Evolutionary conservation across 2,329 filamentous ascomycete species (phyloP).

Genomic region (Graphiopsis chlorocephala): DNA sequence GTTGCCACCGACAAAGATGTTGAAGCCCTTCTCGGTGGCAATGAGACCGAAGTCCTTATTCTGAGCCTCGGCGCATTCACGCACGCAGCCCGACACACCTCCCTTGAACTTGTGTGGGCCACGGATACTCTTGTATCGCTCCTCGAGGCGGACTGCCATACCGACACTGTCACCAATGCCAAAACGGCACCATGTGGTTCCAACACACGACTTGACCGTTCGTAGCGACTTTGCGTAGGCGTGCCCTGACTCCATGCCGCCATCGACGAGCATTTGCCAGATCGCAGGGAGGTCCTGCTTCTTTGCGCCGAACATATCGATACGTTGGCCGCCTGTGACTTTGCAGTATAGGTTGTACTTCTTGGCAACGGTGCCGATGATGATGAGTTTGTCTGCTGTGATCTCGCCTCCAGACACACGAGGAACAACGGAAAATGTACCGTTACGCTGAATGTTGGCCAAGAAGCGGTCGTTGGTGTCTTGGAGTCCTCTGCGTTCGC

Average conservation of each 20-base stretch:
- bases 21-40: constrained; percentile 89
- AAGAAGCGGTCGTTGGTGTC: constrained; percentile 89
- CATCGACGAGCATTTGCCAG: constrained; percentile 76
- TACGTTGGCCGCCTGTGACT: constrained; percentile 87
- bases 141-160: constrained; percentile 82
- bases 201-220: constrained; percentile 89
- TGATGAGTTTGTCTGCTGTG: constrained; percentile 78
- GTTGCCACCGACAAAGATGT: constrained; percentile 87
- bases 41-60: constrained; percentile 93
- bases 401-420: constrained; percentile 83
- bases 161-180: constrained; percentile 88
- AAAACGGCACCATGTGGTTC: constrained; percentile 86
- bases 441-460: constrained; percentile 87
- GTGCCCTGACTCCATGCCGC: constrained; percentile 80
- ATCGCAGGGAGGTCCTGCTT: constrained; percentile 83
- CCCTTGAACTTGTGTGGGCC: constrained; percentile 82
- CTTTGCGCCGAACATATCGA: constrained; percentile 88
- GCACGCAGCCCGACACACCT: constrained; percentile 85
- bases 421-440: constrained; percentile 85
- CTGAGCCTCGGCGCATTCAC: constrained; percentile 88
- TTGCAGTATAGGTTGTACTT: constrained; percentile 85
- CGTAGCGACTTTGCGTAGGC: constrained; percentile 86
- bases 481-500: constrained; percentile 69
- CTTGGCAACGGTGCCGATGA: constrained; percentile 79
- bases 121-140: constrained; percentile 89